These are phyloP conservation scores for Mariannaea sp. DNA, from an alignment of 2,329 filamentous ascomycete genomes.

Conservation along the genomic window DNA sequence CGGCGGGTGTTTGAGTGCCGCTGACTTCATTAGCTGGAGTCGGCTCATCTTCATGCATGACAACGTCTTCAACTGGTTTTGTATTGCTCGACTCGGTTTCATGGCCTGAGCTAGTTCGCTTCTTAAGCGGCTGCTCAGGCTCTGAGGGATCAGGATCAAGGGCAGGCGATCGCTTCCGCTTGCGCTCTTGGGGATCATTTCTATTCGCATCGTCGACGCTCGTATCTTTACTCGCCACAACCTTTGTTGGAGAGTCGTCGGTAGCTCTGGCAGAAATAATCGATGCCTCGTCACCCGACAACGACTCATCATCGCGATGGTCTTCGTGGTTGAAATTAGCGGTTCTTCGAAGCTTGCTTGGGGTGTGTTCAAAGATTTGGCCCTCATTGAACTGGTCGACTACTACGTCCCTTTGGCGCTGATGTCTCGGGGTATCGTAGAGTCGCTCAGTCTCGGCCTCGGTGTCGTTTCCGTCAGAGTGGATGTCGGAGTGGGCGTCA, in stretches of 20 bases:
- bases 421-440: constrained; percentile 80
- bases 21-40: constrained; percentile 43
- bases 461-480: constrained; percentile 62
- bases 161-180: constrained; percentile 56
- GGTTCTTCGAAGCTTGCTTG: constrained; percentile 73
- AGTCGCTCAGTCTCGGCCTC: constrained; percentile 95
- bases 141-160: constrained; percentile 53
- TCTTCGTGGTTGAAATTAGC: constrained; percentile 43
- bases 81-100: constrained; percentile 45
- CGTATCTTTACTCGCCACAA: constrained; percentile 34
- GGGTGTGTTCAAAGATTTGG: constrained; percentile 66
- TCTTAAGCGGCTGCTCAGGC: constrained; percentile 55
- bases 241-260: constrained; percentile 46
- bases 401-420: constrained; percentile 65
- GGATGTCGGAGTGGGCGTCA: constrained; percentile 51
- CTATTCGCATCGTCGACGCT: constrained; percentile 40
- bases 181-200: constrained; percentile 48
- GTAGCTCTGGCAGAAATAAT: constrained; percentile 46
- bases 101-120: constrained; percentile 57
- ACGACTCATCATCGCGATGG: constrained; percentile 47
- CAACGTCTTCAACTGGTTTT: constrained; percentile 37
- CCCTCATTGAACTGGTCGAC: constrained; percentile 60
- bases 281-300: constrained; percentile 49
- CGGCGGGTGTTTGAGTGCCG: constrained; percentile 49
- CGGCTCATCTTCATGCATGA: constrained; percentile 45